phyloP scores from a whole-genome alignment of 179 eudicot genomes.

The Nepenthes alata region DNA sequence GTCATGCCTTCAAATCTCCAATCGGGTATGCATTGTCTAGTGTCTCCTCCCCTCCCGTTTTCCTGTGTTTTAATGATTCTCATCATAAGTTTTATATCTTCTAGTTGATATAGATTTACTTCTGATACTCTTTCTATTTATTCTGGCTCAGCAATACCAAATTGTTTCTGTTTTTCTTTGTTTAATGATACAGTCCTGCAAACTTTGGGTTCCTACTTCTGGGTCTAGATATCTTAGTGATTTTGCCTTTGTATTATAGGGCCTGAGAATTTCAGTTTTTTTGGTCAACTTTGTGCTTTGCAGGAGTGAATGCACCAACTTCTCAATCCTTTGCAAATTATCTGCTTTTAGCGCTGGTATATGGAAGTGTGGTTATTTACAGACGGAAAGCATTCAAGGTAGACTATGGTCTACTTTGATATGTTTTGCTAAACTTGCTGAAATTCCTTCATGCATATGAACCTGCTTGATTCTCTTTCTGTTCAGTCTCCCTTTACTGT shows the following conservation, averaged over 20 bases:
- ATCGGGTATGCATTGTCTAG: neutral
- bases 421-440: neutral
- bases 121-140: neutral
- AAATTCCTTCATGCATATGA: neutral
- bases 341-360: constrained; percentile 51
- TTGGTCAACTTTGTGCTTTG: constrained; percentile 4
- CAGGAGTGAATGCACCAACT: constrained; percentile 72
- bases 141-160: neutral
- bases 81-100: neutral
- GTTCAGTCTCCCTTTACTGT: too few relatives aligned
- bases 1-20: neutral
- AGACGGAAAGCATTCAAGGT: constrained; percentile 52
- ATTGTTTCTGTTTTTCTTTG: neutral
- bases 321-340: constrained; percentile 64
- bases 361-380: constrained; percentile 34
- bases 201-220: neutral
- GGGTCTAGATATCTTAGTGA: neutral
- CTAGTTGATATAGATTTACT: neutral
- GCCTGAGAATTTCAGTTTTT: neutral
- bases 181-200: neutral
- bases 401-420: neutral
- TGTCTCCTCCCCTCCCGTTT: neutral
- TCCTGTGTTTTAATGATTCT: neutral
- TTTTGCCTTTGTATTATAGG: neutral
- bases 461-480: neutral